These are phyloP conservation scores for Rutidosis leptorrhynchoides DNA, from an alignment of 129 eudicot species.

Conservation along the genomic window DNA sequence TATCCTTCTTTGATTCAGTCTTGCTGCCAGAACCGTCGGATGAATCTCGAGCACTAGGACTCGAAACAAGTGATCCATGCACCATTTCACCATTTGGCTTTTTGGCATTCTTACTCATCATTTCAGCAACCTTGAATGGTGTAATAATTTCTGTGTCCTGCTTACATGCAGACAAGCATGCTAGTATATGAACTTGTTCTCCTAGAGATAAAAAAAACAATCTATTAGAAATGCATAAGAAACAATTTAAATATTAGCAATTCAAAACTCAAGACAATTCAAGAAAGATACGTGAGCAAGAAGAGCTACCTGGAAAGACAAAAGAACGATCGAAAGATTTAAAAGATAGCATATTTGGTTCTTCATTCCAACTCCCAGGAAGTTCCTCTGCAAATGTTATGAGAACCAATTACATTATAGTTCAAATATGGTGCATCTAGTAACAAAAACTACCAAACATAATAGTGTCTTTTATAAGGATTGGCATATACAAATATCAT, in stretches of 20 bases:
- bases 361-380: constrained; percentile 72
- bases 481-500: background rate
- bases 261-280: background rate
- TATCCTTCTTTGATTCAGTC: constrained; percentile 40
- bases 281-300: constrained; percentile 12
- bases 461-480: background rate
- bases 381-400: constrained; percentile 58
- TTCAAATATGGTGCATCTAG: background rate
- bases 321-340: constrained; percentile 74
- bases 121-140: constrained; percentile 94
- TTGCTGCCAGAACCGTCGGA: constrained; percentile 35
- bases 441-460: background rate
- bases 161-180: constrained; percentile 76
- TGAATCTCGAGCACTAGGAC: constrained; percentile 27
- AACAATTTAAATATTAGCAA: background rate
- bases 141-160: constrained; percentile 85
- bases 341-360: constrained; percentile 63
- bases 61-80: constrained; percentile 30
- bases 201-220: constrained; percentile 42
- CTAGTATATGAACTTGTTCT: constrained; percentile 82
- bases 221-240: background rate
- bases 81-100: constrained; percentile 53
- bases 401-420: constrained; percentile 5
- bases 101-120: constrained; percentile 59
- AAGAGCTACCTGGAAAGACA: constrained; percentile 76